phyloP scores from a whole-genome alignment of 1,284 basidiomycete genomes.

The Schizophyllum amplum region DNA sequence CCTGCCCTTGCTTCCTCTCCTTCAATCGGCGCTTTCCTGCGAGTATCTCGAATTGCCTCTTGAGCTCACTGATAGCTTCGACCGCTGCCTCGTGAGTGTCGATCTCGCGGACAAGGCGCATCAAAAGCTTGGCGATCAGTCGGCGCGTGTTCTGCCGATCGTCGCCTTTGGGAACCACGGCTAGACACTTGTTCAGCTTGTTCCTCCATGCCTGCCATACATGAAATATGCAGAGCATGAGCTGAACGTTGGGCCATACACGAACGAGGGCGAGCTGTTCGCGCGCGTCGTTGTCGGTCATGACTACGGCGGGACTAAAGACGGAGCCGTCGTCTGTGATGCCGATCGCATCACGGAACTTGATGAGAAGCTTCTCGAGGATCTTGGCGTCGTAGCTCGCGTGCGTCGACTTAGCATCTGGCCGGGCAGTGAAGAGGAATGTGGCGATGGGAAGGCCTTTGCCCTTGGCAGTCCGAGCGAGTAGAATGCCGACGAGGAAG shows the following conservation, averaged over 20 bases:
- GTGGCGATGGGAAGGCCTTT: constrained; percentile 24
- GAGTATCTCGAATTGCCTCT: neutral
- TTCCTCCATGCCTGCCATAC: constrained; percentile 30
- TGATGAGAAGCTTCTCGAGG: constrained; percentile 19
- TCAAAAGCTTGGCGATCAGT: neutral
- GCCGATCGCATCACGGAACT: constrained; percentile 16
- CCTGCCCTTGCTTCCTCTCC: neutral
- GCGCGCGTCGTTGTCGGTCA: constrained; percentile 30
- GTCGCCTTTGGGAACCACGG: constrained; percentile 15
- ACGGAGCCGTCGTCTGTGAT: neutral
- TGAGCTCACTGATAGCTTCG: neutral
- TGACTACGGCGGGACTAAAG: constrained; percentile 22
- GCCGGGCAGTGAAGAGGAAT: constrained; percentile 29
- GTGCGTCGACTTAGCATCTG: constrained; percentile 21
- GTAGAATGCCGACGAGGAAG: constrained; percentile 15
- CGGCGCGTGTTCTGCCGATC: constrained; percentile 7
- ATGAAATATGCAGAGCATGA: constrained; percentile 33
- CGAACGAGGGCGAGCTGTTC: constrained; percentile 23
- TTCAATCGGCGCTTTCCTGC: neutral
- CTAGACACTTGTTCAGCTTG: constrained; percentile 14
- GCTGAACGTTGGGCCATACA: constrained; percentile 21
- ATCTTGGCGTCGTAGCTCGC: constrained; percentile 27
- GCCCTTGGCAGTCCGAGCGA: constrained; percentile 6
- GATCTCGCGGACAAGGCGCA: neutral
- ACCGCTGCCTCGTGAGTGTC: constrained; percentile 5